phyloP scores from a whole-genome alignment of 2,329 filamentous ascomycete species.

The Botrytis hyacinthi region DNA sequence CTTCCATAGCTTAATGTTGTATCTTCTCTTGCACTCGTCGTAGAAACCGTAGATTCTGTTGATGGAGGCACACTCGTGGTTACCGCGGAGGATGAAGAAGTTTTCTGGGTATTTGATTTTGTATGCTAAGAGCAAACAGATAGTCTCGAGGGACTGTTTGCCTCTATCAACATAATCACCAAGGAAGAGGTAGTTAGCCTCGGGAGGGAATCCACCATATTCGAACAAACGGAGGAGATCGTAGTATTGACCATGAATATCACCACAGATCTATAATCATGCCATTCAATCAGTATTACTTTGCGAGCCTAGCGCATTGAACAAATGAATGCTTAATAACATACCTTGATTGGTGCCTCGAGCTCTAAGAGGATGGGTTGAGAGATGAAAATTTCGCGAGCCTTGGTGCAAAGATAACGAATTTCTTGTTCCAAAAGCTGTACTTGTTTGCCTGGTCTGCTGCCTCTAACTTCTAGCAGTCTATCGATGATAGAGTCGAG shows the following conservation, averaged over 20 bases:
- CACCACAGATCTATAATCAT: conserved; percentile 80
- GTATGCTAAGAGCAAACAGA: conserved; percentile 93
- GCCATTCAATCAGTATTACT: conserved; percentile 22
- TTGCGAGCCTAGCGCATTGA: not conserved
- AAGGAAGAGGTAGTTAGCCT: conserved; percentile 99
- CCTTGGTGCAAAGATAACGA: conserved; percentile 95
- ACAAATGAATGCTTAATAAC: not conserved
- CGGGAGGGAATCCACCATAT: conserved; percentile 95
- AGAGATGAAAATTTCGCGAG: conserved; percentile 98
- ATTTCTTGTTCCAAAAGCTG: conserved; percentile 96
- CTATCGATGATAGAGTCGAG: conserved; percentile 99
- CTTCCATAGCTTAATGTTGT: conserved; percentile 99
- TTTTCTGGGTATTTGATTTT: conserved; percentile 99
- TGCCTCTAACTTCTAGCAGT: conserved; percentile 94
- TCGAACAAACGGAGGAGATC: conserved; percentile 96
- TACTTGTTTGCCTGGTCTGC: conserved; percentile 96
- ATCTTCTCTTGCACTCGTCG: conserved; percentile 98
- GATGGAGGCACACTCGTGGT: conserved; percentile 98
- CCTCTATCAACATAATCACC: conserved; percentile 98
- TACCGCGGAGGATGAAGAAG: conserved; percentile 97
- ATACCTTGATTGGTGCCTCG: conserved; percentile 97
- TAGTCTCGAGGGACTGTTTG: conserved; percentile 98
- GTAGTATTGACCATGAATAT: conserved; percentile 99
- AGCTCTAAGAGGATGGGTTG: conserved; percentile 97
- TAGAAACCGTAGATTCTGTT: conserved; percentile 99